Evolutionary conservation across 768 basidiomycete genomes (phyloP), one percentile per base, ranked within the genome.

Genomic region (Boletales sp.): DNA sequence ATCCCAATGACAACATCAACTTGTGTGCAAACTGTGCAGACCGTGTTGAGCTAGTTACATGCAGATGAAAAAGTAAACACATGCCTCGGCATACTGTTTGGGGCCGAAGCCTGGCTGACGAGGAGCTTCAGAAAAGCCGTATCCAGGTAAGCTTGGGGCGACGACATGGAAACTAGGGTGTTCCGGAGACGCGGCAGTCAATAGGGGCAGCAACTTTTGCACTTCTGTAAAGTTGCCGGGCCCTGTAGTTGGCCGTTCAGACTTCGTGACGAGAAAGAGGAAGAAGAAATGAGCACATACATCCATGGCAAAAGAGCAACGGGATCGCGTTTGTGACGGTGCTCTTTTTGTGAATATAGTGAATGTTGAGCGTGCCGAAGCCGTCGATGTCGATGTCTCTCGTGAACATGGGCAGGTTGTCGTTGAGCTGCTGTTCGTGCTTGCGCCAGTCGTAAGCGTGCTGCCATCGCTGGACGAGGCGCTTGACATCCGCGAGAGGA

Each of bases 131-230:
- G 83, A 84, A 62, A 83, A 85, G 0, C 81, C 83, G 61, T 66
- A 86, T 0, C 81, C 81, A 10, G 83, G 84, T 14, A 85, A 56
- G 55, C 82, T 78, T 33, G 76, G 54, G 0, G 77, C 78, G 0
- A 86, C 80, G 18, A 86, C 80, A 54, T 85, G 81, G 60, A 86
- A 86, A 44, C 74, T 78, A 2, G 82, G 83, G 6, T 77, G 70
- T 0, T 71, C 64, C 2, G 68, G 48, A 1, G 72, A 70, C 0
- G 66, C 62, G 17, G 70, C 62, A 0, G 74, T 70, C 51, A 87
- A 64, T 4, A 82, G 58, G 3, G 82, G 79, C 1, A 86, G 62
- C 7, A 86, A 67, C 67, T 84, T 85, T 39, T 68, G 61, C 9
- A 75, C 77, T 65, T 86, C 82, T 18, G 76, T 47, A 60, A 83